Evolutionary conservation across 768 basidiomycete genomes (phyloP).

Genomic region (Mrakia hoshinonis): DNA sequence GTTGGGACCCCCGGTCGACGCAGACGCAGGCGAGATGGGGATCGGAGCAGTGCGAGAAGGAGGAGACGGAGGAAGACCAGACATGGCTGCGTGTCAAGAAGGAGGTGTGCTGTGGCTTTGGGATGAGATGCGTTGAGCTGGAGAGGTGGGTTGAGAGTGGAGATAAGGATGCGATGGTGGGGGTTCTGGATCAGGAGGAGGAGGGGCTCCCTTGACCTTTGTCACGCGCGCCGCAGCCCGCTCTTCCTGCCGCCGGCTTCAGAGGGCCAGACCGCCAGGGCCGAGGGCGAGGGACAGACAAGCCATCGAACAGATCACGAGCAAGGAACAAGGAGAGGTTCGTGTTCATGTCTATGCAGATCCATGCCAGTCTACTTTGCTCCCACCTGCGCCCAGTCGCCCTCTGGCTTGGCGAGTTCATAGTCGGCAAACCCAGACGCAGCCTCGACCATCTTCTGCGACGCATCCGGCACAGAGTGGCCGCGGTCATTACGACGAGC

Average conservation of each 20-base stretch:
- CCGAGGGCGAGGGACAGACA: too few species aligned
- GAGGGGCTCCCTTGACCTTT: too few species aligned
- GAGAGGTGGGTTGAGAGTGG: neutral
- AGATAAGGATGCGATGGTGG: too few species aligned
- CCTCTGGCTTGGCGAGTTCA: conserved; percentile 36
- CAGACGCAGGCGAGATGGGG: neutral
- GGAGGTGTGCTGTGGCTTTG: neutral
- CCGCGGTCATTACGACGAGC: conserved; percentile 77
- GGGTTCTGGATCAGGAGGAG: too few species aligned
- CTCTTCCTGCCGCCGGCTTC: too few species aligned
- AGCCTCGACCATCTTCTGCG: conserved; percentile 64
- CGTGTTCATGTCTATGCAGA: neutral
- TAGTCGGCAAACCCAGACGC: conserved; percentile 56
- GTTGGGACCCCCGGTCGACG: neutral
- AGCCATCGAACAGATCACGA: too few species aligned
- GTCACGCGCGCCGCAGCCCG: too few species aligned
- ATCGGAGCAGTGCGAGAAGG: neutral
- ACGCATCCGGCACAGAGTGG: conserved; percentile 82
- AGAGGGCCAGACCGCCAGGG: too few species aligned
- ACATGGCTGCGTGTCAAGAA: neutral
- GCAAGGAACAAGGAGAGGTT: too few species aligned
- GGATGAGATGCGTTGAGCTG: neutral
- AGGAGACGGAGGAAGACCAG: neutral
- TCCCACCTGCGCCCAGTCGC: conserved; percentile 16
- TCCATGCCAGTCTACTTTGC: neutral